Percentiles rank a stretch among this genome's conserved stretches.
phyloP scores from a whole-genome alignment of 2,329 filamentous ascomycete genomes.

The Calonectria hawksworthii region DNA sequence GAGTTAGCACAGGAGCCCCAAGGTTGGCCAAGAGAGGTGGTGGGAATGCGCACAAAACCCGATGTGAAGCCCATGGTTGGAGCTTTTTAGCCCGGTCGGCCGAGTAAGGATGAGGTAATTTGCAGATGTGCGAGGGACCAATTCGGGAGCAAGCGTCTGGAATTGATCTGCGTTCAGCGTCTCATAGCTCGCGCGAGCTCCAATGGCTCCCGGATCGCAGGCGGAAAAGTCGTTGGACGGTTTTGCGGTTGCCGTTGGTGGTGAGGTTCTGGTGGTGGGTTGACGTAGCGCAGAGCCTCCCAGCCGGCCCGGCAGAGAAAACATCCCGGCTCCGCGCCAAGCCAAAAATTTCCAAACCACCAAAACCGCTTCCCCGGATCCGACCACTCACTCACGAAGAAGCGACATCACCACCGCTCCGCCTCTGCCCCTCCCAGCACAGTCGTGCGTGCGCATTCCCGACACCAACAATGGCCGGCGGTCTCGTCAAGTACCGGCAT shows the following conservation, averaged over 20 bases:
- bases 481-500: conserved; percentile 88
- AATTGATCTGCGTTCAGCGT: conserved; percentile 43
- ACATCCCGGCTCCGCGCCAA: conserved; percentile 47
- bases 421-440: neutral
- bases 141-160: conserved; percentile 33
- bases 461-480: conserved; percentile 79
- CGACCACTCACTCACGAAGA: conserved; percentile 26
- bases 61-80: conserved; percentile 78
- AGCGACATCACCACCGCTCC: conserved; percentile 19
- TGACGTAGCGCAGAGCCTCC: conserved; percentile 47
- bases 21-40: neutral
- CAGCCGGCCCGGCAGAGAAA: conserved; percentile 41
- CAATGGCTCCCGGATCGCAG: conserved; percentile 42
- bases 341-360: conserved; percentile 52
- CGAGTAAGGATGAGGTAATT: conserved; percentile 50
- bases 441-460: conserved; percentile 19
- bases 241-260: conserved; percentile 27
- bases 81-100: conserved; percentile 42
- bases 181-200: conserved; percentile 51
- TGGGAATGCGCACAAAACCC: conserved; percentile 75
- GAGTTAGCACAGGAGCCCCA: neutral
- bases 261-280: conserved; percentile 45
- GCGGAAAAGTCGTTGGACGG: conserved; percentile 27
- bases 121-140: conserved; percentile 37
- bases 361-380: conserved; percentile 38